A percentile compares a stretch with the other conserved stretches of the same genome.
Conservation (phyloP, 73 alveolate species). For the Paramecium sexaurelia region DNA sequence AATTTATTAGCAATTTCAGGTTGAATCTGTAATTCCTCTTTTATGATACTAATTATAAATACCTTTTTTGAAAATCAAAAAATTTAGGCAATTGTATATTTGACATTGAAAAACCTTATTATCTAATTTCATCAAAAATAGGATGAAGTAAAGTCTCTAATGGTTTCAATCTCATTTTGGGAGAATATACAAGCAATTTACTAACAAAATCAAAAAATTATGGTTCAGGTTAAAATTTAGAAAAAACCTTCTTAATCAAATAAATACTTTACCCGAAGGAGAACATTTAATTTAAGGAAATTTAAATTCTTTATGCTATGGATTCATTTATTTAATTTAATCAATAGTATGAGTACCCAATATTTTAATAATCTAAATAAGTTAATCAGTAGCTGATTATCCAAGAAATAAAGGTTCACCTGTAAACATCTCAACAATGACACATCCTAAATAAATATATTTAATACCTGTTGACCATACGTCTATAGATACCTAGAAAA, state of each 20-base stretch:
- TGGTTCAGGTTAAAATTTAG: neutral
- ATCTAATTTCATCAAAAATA: constrained; percentile 86
- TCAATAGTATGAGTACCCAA: constrained; percentile 93
- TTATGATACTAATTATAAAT: constrained; percentile 30
- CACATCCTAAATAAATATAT: constrained; percentile 78
- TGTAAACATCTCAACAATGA: constrained; percentile 86
- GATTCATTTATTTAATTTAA: constrained; percentile 88
- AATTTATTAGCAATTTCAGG: neutral
- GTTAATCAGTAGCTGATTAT: constrained; percentile 85
- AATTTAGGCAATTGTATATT: constrained; percentile 20
- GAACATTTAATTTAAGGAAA: constrained; percentile 80
- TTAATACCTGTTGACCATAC: constrained; percentile 81
- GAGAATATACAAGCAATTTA: constrained; percentile 83
- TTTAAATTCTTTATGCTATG: constrained; percentile 84
- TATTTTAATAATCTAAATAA: constrained; percentile 90
- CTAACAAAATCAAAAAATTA: constrained; percentile 75
- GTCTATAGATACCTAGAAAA: constrained; percentile 84
- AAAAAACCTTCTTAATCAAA: constrained; percentile 33
- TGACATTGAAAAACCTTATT: neutral
- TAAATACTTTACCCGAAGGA: constrained; percentile 77
- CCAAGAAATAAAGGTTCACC: constrained; percentile 94
- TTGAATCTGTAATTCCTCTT: constrained; percentile 69
- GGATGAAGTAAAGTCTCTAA: constrained; percentile 90
- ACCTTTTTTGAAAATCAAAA: constrained; percentile 58
- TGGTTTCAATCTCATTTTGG: constrained; percentile 82